phyloP scores from a whole-genome alignment of 192 early-diverging fungal genomes.

The Glomus cerebriforme region DNA sequence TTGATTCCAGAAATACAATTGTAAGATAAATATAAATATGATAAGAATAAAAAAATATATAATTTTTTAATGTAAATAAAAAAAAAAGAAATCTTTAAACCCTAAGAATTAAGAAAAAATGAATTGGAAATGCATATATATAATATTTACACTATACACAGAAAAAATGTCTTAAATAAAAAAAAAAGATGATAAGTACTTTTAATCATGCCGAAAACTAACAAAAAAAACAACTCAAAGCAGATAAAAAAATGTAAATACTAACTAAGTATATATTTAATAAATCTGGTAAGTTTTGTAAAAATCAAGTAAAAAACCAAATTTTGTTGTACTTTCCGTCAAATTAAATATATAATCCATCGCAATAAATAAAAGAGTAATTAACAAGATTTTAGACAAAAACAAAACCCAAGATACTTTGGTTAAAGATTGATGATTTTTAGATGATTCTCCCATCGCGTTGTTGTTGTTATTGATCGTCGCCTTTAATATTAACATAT shows the following conservation, averaged over 20 bases:
- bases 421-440: constrained; percentile 5
- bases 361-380: constrained; percentile 5
- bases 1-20: no score
- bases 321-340: not conserved
- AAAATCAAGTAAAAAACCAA: constrained; percentile 1
- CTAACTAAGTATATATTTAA: not conserved
- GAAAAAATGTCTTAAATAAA: not conserved
- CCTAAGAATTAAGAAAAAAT: not conserved
- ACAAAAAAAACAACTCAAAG: not conserved
- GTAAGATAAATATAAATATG: not conserved
- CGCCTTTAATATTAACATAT: not conserved
- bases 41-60: no score
- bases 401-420: not conserved
- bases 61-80: no score
- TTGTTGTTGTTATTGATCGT: not conserved
- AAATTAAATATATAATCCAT: not conserved
- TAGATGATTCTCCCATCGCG: not conserved
- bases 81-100: no score
- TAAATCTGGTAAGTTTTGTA: constrained; percentile 11
- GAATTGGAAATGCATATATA: constrained; percentile 2
- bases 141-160: constrained; percentile 28
- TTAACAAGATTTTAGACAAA: not conserved
- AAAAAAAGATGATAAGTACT: not conserved
- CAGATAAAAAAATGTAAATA: not conserved
- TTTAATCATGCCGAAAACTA: not conserved